Evolutionary conservation across 1,284 basidiomycete species (phyloP), one percentile per base, ranked within the genome.

Genomic region (Amylostereum chailletii): DNA sequence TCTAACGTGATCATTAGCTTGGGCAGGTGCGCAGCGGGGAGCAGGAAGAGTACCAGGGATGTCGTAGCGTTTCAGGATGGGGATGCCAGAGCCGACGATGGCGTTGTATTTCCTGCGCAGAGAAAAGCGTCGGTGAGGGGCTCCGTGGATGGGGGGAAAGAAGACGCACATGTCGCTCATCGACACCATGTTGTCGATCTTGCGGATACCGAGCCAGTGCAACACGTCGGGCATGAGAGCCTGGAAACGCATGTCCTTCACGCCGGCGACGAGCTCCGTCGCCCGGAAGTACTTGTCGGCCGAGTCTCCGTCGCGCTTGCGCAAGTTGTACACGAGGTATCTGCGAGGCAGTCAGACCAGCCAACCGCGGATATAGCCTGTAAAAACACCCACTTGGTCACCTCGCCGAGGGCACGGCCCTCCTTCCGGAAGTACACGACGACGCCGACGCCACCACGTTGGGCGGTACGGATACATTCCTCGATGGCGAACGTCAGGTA

Each of bases 341-440:
- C 81, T 83, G 49, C 41, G 9, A 10, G n/a, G 7, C 3, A 19
- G 32, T 31, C 19, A 34, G 5, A 37, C 36, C n/a, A 34, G n/a
- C 42, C 48, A 41, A 44, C n/a, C 36, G 46, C 19, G 38, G 34
- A n/a, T 19, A 42, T 42, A 42, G 9, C 34, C 44, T 34, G 38
- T 45, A 42, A 42, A 39, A 43, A 37, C 34, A 67, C 73, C 50
- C 61, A 89, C 79, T 94, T 94, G 46, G 88, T 90, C 3, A 94
- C 92, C 67, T 97, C 94, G 5, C 94, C 93, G 1, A 97, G 75
- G 0, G 93, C 93, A 47, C 93, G 77, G 5, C 92, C 92, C 65
- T 94, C 93, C 65, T 96, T 95, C 55, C 92, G 79, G 79, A 96
- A 95, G 68, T 98, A 98, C 29, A 95, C 84, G 29, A 96, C 86